Conservation (phyloP, 2,329 filamentous ascomycete species). For the Hortaea werneckii region DNA sequence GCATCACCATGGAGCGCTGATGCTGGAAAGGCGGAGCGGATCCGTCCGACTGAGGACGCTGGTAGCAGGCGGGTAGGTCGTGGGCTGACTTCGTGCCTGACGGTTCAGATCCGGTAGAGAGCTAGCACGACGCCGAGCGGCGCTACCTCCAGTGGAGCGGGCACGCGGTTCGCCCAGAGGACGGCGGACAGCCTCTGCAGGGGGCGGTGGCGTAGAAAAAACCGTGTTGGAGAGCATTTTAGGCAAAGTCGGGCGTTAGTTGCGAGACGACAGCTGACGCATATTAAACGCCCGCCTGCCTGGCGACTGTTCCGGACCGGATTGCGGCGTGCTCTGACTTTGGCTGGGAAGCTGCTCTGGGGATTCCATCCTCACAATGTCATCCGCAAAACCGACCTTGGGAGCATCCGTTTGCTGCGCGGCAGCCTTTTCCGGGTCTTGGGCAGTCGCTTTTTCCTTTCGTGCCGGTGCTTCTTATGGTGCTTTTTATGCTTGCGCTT, state of each 20-base stretch:
- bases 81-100: conserved; percentile 11
- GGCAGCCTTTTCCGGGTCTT: not conserved
- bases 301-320: conserved; percentile 7
- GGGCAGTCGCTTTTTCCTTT: conserved; percentile 29
- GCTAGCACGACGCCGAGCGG: conserved; percentile 53
- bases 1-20: conserved; percentile 6
- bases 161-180: conserved; percentile 3
- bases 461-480: conserved; percentile 32
- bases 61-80: not conserved
- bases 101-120: conserved; percentile 59
- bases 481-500: conserved; percentile 26
- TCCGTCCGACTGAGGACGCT: conserved; percentile 9
- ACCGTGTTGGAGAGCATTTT: conserved; percentile 63
- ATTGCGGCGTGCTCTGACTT: not conserved
- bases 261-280: conserved; percentile 39
- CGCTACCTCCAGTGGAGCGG: conserved; percentile 26
- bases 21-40: conserved; percentile 21
- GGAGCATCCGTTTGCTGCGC: not conserved
- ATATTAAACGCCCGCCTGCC: conserved; percentile 23
- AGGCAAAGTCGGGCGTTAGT: conserved; percentile 44
- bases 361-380: conserved; percentile 17
- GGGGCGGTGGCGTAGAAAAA: conserved; percentile 41
- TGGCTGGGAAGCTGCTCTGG: conserved; percentile 4
- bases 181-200: conserved; percentile 9
- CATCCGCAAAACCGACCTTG: conserved; percentile 31